Base-by-base conservation (phyloP, 2,329 filamentous ascomycete genomes). In the Hypoxylon sp. region DNA sequence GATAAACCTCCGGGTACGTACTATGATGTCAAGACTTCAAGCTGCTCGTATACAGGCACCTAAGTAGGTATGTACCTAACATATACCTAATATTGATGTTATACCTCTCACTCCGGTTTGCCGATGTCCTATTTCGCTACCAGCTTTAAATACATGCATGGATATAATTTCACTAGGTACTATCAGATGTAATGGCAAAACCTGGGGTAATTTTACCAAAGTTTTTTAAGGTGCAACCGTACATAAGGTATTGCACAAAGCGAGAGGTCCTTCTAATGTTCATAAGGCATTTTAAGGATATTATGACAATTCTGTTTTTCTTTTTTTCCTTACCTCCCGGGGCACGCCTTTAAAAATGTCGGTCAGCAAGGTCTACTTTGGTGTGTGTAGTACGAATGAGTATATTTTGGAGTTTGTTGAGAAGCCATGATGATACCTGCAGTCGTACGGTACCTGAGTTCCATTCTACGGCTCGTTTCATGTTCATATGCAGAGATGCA, bases 1-100 rank as follows among this genome's bases (percentile, higher is more conserved):
- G 53, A 19, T 34, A 30, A 14, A 30, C 41, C 17, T 60, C 23
- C 10, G 17, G 21, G 11, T 50, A 50, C 34, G n/a, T 58, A 59
- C 14, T 50, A 63, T 63, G 53, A 63, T 63, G 56, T 55, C 23
- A 65, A 23, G 49, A 64, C 48, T 53, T 53, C 60, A 23, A 30
- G 25, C 3, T 50, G 21, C 11, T 36, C 25, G 17, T 52, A 23
- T 17, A 17, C 41, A 52, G 9, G 17, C 38, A 52, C 50, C n/a
- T 53, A 38, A 5, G 21, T 32, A 41, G 34, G 34, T 53, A 52
- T 38, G 10, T 17, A 5, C n/a, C n/a, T n/a, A n/a, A n/a, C n/a
- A 30, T 30, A 6, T 30, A 7, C 14, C 25, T 32, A 34, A 7
- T 14, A 34, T 30, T 30, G 6, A 30, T 30, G 23, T 23, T 23